Evolutionary conservation across 306 rosid species (phyloP), one percentile per base, ranked within the genome.

Genomic region (Clitoria ternatea): DNA sequence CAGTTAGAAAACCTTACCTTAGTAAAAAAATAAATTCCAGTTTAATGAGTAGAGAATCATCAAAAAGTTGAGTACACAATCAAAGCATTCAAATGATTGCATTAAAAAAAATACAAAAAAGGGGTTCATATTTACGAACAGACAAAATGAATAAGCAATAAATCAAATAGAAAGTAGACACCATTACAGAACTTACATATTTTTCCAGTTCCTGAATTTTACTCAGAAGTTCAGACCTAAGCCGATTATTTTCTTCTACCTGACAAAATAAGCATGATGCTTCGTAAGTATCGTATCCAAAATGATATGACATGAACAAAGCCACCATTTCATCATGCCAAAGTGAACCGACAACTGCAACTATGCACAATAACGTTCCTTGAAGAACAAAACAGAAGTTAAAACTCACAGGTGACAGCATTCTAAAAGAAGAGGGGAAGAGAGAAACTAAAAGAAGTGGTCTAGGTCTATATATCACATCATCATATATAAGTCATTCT

Each of bases 231-330:
- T 91, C 96, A 11, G 73, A 69, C 91, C 88, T 81, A 53, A 95
- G 84, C 43, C 80, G 74, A 47, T 72, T 82, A 68, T 87, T 91
- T 86, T 91, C 99, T 30, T 91, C 97, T n/a, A 74, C 88, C 90
- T 88, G 83, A 36, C 73, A 78, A 83, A 80, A 72, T 36, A 54
- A 61, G 69, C 53, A 32, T 7, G 50, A 67, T 49, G 49, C 73
- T 72, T 30, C 49, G 44, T 70, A 59, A 80, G 14, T 44, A 77
- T 40, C 74, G 24, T 30, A 61, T 48, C 62, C 1, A 40, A 76
- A 73, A 66, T 3, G 6, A 33, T 30, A 76, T 26, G 45, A 37
- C 59, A 48, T 0, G 70, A 71, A 61, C 64, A 56, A 66, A 44
- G 12, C 72, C 22, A 10, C 61, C 53, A 10, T 69, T 55, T 62